Conservation (phyloP, 164 flowering plant genomes). For the Vitis riparia region DNA sequence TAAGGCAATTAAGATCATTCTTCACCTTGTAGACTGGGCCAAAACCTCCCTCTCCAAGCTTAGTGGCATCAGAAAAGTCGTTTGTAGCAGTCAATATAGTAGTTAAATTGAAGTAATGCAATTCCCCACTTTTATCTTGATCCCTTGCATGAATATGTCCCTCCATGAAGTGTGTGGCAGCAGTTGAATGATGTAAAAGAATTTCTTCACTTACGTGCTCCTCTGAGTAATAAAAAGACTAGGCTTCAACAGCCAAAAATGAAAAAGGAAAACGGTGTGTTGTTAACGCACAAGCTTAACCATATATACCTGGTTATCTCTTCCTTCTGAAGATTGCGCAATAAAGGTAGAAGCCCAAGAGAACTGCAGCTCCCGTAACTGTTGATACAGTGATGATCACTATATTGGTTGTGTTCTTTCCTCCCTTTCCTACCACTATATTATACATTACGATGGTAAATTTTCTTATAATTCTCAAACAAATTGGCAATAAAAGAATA, state of each 20-base stretch:
- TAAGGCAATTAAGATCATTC: background rate
- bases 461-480: background rate
- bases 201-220: slow-evolving; percentile 8
- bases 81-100: slow-evolving; percentile 27
- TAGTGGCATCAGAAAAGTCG: slow-evolving; percentile 24
- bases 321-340: background rate
- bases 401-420: slow-evolving; percentile 8
- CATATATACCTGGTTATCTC: slow-evolving; percentile 7
- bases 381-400: background rate
- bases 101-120: slow-evolving; percentile 13
- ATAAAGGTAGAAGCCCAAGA: slow-evolving; percentile 7
- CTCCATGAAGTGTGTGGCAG: background rate
- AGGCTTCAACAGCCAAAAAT: background rate
- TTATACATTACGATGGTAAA: background rate
- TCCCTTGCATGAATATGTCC: slow-evolving; percentile 4
- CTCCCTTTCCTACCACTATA: slow-evolving; percentile 5
- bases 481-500: background rate
- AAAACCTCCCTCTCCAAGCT: slow-evolving; percentile 42
- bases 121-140: slow-evolving; percentile 8
- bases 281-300: background rate
- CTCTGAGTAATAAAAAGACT: background rate
- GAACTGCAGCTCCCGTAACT: background rate
- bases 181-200: background rate
- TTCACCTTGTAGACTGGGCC: slow-evolving; percentile 49
- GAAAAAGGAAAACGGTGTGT: background rate